Percentiles rank a stretch among this genome's conserved stretches.
These are phyloP conservation scores for Tausonia pullulans DNA, from an alignment of 1,284 basidiomycete genomes.

Conservation along the genomic window DNA sequence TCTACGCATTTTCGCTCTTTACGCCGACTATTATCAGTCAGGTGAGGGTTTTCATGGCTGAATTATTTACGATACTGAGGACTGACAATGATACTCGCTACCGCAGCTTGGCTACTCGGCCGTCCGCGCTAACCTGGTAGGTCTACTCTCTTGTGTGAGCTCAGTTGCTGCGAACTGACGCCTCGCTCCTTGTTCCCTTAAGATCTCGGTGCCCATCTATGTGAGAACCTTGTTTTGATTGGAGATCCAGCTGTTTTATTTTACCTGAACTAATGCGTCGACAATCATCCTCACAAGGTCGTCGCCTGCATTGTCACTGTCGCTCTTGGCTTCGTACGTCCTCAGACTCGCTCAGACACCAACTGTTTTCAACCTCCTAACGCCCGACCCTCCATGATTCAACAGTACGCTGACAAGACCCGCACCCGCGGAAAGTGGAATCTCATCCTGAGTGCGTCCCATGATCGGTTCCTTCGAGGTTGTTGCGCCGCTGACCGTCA, in stretches of 20 bases:
- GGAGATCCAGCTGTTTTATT: too few species aligned
- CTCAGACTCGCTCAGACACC: too few species aligned
- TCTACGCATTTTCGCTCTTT: slow-evolving; percentile 11
- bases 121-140: slow-evolving; percentile 8
- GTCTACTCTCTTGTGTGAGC: too few species aligned
- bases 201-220: slow-evolving; percentile 4
- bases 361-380: too few species aligned
- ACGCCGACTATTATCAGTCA: slow-evolving; percentile 11
- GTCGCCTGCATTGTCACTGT: slow-evolving; percentile 7
- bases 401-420: slow-evolving; percentile 1
- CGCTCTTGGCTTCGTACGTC: slow-evolving; percentile 6
- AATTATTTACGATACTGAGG: too few species aligned
- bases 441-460: background rate
- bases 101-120: background rate
- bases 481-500: too few species aligned
- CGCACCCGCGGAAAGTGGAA: slow-evolving; percentile 6
- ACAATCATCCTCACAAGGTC: too few species aligned
- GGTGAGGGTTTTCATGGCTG: too few species aligned
- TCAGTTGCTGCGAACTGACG: background rate
- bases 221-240: background rate
- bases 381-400: too few species aligned
- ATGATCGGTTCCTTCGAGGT: too few species aligned
- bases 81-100: background rate
- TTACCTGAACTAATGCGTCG: too few species aligned
- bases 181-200: background rate